These are phyloP conservation scores for Hypholoma fasciculare DNA, from an alignment of 768 basidiomycete genomes.

Conservation along the genomic window DNA sequence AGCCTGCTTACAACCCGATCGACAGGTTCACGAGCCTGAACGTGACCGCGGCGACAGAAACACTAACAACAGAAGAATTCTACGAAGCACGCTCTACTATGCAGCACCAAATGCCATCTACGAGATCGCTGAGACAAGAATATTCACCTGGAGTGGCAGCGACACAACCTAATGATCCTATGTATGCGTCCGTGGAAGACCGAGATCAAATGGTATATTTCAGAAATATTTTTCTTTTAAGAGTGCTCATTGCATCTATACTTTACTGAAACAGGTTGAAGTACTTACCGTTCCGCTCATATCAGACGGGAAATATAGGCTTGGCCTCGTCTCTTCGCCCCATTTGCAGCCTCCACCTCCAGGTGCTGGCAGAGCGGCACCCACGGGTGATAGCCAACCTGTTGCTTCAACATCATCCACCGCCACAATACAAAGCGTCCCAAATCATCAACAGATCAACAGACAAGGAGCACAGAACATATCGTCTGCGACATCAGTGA, in stretches of 20 bases:
- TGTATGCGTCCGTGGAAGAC: not conserved
- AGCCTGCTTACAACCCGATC: not conserved
- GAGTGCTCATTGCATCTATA: not conserved
- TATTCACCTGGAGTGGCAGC: not conserved
- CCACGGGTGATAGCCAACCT: not conserved
- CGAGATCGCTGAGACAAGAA: not conserved
- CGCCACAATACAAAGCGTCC: too few species aligned
- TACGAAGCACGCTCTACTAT: too few species aligned
- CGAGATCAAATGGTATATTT: not conserved
- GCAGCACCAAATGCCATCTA: not conserved
- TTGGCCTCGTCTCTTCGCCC: conserved; percentile 10
- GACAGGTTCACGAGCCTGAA: not conserved
- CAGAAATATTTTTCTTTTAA: not conserved
- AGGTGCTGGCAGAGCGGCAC: not conserved
- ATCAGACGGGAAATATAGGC: conserved; percentile 17
- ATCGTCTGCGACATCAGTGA: too few species aligned
- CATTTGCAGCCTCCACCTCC: conserved; percentile 11
- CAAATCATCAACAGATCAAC: too few species aligned
- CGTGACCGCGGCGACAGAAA: not conserved
- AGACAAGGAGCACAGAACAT: too few species aligned
- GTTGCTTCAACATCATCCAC: not conserved
- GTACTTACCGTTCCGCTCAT: conserved; percentile 12
- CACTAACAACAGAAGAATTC: too few species aligned
- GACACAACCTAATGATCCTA: not conserved
- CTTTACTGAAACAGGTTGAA: conserved; percentile 2